Conservation (phyloP, 2,329 filamentous ascomycete genomes). For the Sporothrix pallida region DNA sequence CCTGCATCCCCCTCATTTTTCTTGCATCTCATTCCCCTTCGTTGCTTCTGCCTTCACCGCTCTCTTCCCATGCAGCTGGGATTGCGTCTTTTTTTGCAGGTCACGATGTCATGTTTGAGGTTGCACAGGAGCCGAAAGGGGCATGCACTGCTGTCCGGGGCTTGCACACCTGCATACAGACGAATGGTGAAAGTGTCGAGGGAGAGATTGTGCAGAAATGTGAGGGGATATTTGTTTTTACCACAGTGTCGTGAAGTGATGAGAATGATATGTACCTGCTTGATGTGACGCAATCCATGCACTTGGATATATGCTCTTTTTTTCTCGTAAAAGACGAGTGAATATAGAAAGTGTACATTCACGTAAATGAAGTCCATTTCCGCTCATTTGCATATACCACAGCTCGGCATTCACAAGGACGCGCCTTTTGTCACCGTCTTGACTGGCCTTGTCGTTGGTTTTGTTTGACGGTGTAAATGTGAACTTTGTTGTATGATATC, state of each 20-base stretch:
- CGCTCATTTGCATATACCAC: not conserved
- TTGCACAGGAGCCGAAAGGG: conserved; percentile 5
- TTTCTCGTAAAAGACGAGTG: too few species aligned
- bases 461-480: not conserved
- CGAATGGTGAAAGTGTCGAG: not conserved
- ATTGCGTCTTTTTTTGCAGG: conserved; percentile 24
- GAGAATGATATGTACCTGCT: not conserved
- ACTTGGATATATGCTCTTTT: not conserved
- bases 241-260: too few species aligned
- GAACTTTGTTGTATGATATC: rapidly evolving
- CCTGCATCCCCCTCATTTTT: not conserved
- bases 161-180: not conserved
- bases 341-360: not conserved
- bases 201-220: not conserved
- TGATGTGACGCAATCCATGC: not conserved
- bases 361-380: not conserved
- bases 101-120: conserved; percentile 22
- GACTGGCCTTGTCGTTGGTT: not conserved
- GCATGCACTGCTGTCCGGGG: not conserved
- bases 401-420: not conserved
- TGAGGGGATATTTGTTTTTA: too few species aligned
- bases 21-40: not conserved
- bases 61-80: conserved; percentile 12
- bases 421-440: not conserved
- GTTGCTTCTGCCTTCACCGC: not conserved